Percentiles rank a stretch among this genome's conserved stretches.
phyloP scores from a whole-genome alignment of 2,329 filamentous ascomycete species.

The Colletotrichum cordylinicola region DNA sequence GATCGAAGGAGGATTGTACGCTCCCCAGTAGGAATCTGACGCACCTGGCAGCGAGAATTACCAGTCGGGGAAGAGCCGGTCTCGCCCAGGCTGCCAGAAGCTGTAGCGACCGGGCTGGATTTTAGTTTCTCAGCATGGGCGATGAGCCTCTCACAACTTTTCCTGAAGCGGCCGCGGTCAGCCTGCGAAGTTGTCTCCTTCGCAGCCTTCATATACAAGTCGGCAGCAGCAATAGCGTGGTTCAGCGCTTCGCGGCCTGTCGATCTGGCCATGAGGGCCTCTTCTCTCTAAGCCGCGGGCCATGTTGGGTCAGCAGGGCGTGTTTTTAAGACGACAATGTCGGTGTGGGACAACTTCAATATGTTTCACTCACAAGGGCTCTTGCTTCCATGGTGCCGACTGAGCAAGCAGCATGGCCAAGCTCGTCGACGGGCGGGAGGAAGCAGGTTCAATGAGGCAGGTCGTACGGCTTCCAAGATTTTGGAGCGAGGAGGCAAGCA shows the following conservation, averaged over 20 bases:
- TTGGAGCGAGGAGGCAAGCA: background rate
- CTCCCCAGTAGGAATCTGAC: conserved; percentile 72
- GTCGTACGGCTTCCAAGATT: background rate
- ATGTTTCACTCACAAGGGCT: conserved; percentile 10
- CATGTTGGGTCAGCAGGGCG: background rate
- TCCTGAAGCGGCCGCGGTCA: conserved; percentile 71
- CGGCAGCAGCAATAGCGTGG: conserved; percentile 77
- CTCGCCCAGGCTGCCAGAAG: conserved; percentile 29
- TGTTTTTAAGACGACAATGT: background rate
- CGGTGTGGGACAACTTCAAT: background rate
- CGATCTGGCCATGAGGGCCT: conserved; percentile 39
- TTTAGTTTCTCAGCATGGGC: conserved; percentile 81
- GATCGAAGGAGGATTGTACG: conserved; percentile 78
- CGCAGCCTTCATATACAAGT: conserved; percentile 82
- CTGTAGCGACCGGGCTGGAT: background rate
- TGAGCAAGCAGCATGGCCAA: background rate
- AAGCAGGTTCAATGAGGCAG: background rate
- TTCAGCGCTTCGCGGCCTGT: conserved; percentile 66
- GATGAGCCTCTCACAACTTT: conserved; percentile 74
- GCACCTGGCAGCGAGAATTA: conserved; percentile 40
- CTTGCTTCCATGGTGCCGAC: conserved; percentile 13
- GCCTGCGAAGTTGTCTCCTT: conserved; percentile 62
- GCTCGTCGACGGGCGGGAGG: background rate
- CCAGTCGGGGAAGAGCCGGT: background rate
- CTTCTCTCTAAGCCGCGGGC: conserved; percentile 36